Evolutionary conservation across 1,284 basidiomycete species (phyloP).

Genomic region (Lentinus polychrous): DNA sequence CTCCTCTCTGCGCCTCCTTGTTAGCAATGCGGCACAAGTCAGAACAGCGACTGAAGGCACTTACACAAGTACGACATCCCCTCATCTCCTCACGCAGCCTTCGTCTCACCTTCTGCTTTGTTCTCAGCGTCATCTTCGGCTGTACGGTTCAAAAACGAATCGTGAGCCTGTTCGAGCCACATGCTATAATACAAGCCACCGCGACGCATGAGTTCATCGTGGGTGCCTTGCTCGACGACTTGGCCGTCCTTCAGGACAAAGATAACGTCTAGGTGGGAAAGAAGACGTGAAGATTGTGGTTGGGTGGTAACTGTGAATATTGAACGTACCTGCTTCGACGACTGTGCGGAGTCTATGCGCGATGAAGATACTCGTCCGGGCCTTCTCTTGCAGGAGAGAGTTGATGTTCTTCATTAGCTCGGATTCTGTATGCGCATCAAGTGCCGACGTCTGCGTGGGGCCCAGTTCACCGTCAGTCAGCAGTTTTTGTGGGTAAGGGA

Average conservation of each 20-base stretch:
- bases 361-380: slow-evolving; percentile 91
- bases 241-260: slow-evolving; percentile 83
- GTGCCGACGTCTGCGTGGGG: slow-evolving; percentile 93
- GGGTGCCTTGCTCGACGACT: slow-evolving; percentile 89
- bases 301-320: slow-evolving; percentile 14
- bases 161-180: slow-evolving; percentile 76
- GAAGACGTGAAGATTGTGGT: slow-evolving; percentile 7
- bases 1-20: too few species aligned
- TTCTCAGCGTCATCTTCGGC: too few species aligned
- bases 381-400: slow-evolving; percentile 63
- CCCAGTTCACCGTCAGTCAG: background rate
- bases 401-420: slow-evolving; percentile 97
- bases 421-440: slow-evolving; percentile 91
- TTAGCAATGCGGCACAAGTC: too few species aligned
- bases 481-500: background rate
- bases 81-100: too few species aligned
- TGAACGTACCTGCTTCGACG: slow-evolving; percentile 69
- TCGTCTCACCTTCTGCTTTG: too few species aligned
- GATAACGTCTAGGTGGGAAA: slow-evolving; percentile 59
- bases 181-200: slow-evolving; percentile 78
- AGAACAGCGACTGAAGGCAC: too few species aligned
- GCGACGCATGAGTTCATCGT: slow-evolving; percentile 70
- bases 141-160: slow-evolving; percentile 7
- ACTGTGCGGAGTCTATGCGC: slow-evolving; percentile 90
- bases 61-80: too few species aligned